A percentile compares a stretch with the other conserved stretches of the same genome.
phyloP scores from a whole-genome alignment of 2,329 filamentous ascomycete genomes.

The Exophiala lecanii-corni region DNA sequence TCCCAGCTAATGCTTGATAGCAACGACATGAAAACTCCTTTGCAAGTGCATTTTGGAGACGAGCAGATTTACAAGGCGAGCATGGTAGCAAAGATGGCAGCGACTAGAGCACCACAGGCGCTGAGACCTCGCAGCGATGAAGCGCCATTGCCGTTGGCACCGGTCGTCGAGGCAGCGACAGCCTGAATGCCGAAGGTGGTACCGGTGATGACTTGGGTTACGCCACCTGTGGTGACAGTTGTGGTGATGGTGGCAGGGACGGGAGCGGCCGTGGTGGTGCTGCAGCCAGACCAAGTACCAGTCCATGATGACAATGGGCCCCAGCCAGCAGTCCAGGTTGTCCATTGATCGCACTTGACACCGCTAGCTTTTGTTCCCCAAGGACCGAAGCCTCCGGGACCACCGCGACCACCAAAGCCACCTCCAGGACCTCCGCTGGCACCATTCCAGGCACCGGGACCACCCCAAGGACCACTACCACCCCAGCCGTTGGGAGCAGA shows the following conservation, averaged over 20 bases:
- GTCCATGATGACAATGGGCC: constrained; percentile 26
- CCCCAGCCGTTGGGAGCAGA: constrained; percentile 23
- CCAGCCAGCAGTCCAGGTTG: constrained; percentile 28
- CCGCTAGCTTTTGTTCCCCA: constrained; percentile 27
- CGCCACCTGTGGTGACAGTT: constrained; percentile 19
- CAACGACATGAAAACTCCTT: too few species aligned
- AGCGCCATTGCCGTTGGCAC: constrained; percentile 17
- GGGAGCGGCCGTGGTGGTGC: constrained; percentile 23
- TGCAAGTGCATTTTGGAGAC: too few species aligned
- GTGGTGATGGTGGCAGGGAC: constrained; percentile 26
- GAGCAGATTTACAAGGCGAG: constrained; percentile 25
- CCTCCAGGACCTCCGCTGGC: constrained; percentile 10
- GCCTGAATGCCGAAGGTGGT: constrained; percentile 28
- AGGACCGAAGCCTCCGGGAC: constrained; percentile 20
- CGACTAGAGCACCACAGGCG: constrained; percentile 22
- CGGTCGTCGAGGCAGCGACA: constrained; percentile 15
- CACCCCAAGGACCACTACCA: constrained; percentile 22
- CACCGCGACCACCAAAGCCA: constrained; percentile 18
- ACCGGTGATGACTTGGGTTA: constrained; percentile 26
- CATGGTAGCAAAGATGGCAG: constrained; percentile 25
- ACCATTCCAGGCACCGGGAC: constrained; percentile 15
- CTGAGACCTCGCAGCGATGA: constrained; percentile 18
- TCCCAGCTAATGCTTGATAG: too few species aligned
- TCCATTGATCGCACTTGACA: constrained; percentile 26
- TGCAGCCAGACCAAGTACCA: constrained; percentile 28